phyloP scores from a whole-genome alignment of 495 filamentous ascomycete species.

The Podospora sp. region DNA sequence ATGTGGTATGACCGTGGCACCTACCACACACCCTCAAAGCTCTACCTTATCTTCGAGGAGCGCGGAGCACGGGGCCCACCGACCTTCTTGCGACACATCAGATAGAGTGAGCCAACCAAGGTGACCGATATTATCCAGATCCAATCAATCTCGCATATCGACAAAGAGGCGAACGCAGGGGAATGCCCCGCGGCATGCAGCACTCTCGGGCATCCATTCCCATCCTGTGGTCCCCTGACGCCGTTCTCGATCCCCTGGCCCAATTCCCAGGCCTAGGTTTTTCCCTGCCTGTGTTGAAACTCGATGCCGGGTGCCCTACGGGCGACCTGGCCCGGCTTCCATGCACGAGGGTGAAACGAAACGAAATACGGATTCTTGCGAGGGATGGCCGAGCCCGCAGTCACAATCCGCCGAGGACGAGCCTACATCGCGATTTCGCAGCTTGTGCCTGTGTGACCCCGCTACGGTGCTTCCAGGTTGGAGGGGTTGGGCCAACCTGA shows the following conservation, averaged over 20 bases:
- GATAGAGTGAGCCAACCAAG: conserved; percentile 13
- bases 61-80: conserved; percentile 9
- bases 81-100: conserved; percentile 7
- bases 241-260: conserved; percentile 5
- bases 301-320: background rate
- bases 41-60: background rate
- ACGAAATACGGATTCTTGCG: conserved; percentile 6
- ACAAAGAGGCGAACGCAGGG: conserved; percentile 19
- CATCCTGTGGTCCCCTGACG: background rate
- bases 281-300: conserved; percentile 9
- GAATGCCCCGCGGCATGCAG: conserved; percentile 9
- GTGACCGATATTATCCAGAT: conserved; percentile 20
- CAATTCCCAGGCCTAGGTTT: background rate
- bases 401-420: background rate
- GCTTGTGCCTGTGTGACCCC: background rate
- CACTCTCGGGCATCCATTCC: background rate
- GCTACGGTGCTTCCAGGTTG: background rate
- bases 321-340: background rate
- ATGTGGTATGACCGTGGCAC: background rate
- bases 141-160: conserved; percentile 41
- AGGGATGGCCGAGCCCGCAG: background rate
- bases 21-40: background rate
- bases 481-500: conserved; percentile 1
- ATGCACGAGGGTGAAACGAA: conserved; percentile 17
- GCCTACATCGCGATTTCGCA: background rate